Conservation (phyloP, 139 green algal species). For the Tetraselmis chui region DNA sequence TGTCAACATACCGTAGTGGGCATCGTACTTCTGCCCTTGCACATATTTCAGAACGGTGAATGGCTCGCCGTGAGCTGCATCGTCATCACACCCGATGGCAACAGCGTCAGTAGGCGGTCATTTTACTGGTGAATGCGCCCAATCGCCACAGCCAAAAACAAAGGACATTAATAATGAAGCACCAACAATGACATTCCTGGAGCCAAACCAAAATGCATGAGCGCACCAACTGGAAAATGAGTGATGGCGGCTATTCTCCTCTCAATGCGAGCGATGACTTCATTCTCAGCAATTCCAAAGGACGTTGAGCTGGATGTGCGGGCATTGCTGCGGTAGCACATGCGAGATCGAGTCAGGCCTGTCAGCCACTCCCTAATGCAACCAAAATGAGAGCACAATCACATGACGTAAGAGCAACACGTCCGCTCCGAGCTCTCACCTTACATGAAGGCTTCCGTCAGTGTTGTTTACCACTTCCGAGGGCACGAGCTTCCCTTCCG, state of each 20-base stretch:
- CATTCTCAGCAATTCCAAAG: neutral
- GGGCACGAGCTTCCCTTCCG: neutral
- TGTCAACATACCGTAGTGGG: conserved; percentile 59
- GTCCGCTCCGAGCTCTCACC: neutral
- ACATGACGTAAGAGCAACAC: neutral
- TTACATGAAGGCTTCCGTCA: neutral
- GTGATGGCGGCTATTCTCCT: neutral
- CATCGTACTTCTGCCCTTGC: conserved; percentile 76
- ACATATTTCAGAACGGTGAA: conserved; percentile 80
- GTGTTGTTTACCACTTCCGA: neutral
- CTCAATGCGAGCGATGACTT: neutral
- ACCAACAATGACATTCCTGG: too few species aligned
- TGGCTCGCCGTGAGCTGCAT: conserved; percentile 59
- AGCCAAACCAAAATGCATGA: too few species aligned
- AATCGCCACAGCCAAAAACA: too few species aligned
- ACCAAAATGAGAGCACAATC: too few species aligned
- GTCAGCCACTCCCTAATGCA: too few species aligned
- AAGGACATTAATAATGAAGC: too few species aligned
- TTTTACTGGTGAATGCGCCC: too few species aligned
- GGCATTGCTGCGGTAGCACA: neutral
- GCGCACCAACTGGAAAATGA: neutral
- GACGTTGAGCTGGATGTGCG: neutral
- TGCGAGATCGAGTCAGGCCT: neutral
- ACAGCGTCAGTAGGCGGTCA: too few species aligned
- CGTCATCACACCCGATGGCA: too few species aligned